phyloP scores from a whole-genome alignment of 352 stramenopile species.

The Globisporangium apiculatum region DNA sequence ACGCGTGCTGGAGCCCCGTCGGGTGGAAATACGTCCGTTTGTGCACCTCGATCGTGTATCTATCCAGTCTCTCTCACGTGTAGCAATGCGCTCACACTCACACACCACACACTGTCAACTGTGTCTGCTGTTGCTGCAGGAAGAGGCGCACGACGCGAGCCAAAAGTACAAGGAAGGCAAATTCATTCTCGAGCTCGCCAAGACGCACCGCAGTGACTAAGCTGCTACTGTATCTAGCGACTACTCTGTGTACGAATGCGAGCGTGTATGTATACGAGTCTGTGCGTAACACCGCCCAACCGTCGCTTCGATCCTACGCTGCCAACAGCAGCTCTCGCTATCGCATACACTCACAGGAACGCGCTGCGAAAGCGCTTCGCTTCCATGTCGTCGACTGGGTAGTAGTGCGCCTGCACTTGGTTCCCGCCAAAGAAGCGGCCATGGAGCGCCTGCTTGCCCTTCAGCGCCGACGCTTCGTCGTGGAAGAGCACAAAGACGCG shows the following conservation, averaged over 20 bases:
- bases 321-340: no score
- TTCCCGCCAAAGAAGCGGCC: slow-evolving; percentile 75
- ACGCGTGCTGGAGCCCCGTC: slow-evolving; percentile 85
- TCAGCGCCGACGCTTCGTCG: slow-evolving; percentile 30
- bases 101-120: slow-evolving; percentile 4
- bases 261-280: background rate
- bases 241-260: background rate
- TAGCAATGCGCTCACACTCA: background rate
- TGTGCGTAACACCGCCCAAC: no score
- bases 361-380: slow-evolving; percentile 38
- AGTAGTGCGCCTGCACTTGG: slow-evolving; percentile 61
- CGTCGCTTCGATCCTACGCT: no score
- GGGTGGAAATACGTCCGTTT: slow-evolving; percentile 91
- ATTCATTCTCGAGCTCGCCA: slow-evolving; percentile 95
- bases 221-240: background rate
- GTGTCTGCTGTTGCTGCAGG: slow-evolving; percentile 22
- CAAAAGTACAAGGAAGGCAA: slow-evolving; percentile 97
- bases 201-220: slow-evolving; percentile 48
- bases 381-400: slow-evolving; percentile 36
- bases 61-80: background rate
- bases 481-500: slow-evolving; percentile 73
- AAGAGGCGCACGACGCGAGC: slow-evolving; percentile 88
- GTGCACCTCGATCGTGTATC: background rate
- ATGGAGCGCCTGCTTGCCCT: slow-evolving; percentile 53
- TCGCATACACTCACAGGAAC: slow-evolving; percentile 31